A percentile compares a stretch with the other conserved stretches of the same genome.
Conservation (phyloP, 495 filamentous ascomycete genomes). For the Pseudomonodictys pantanalensis region DNA sequence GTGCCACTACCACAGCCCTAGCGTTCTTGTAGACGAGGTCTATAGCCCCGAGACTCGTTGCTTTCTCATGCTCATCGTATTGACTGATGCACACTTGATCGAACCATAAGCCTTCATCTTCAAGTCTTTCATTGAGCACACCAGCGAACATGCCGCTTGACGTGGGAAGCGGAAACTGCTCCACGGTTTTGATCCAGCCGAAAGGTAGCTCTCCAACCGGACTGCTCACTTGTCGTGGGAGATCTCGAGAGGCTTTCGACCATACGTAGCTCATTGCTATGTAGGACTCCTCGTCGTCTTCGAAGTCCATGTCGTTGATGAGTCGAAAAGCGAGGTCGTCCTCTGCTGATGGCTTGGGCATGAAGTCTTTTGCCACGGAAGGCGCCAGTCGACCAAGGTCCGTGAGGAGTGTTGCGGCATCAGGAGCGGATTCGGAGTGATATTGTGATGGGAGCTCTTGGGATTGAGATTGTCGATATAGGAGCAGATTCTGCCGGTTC, state of each 20-base stretch:
- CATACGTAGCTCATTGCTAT: constrained; percentile 28
- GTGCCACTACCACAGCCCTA: constrained; percentile 35
- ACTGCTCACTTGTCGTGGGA: constrained; percentile 4
- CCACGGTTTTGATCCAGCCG: constrained; percentile 28
- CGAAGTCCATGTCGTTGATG: constrained; percentile 16
- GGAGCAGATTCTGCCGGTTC: not conserved
- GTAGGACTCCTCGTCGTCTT: constrained; percentile 8
- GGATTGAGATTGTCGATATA: constrained; percentile 9
- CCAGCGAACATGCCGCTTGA: constrained; percentile 19
- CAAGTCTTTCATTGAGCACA: constrained; percentile 16
- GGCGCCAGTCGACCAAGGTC: constrained; percentile 15
- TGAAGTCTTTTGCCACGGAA: constrained; percentile 17
- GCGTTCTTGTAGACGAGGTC: constrained; percentile 40
- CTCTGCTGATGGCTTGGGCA: not conserved
- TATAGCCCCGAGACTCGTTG: constrained; percentile 37
- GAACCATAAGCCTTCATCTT: constrained; percentile 26
- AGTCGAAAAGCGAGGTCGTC: constrained; percentile 8
- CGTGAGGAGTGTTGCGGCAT: constrained; percentile 9
- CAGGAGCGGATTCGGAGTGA: not conserved
- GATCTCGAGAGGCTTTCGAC: constrained; percentile 7
- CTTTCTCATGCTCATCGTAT: constrained; percentile 35
- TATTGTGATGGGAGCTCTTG: not conserved
- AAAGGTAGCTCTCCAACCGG: constrained; percentile 24
- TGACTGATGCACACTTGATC: constrained; percentile 41
- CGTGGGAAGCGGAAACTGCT: constrained; percentile 25